Base-by-base conservation (phyloP, 2,329 filamentous ascomycete species). In the Curvularia lunata region DNA sequence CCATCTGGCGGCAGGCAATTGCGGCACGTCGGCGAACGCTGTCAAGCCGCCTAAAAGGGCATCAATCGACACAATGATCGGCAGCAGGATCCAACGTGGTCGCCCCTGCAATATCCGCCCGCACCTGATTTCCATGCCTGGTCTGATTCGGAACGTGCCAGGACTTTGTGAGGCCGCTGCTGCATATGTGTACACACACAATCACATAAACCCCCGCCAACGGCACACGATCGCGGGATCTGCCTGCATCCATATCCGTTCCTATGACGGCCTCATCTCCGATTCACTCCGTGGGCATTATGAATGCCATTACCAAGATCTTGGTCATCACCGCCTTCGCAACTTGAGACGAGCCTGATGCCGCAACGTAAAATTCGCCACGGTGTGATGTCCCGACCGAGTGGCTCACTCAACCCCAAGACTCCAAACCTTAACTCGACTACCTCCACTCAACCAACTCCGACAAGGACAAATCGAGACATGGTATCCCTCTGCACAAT, bases 391-490 rank as follows among this genome's bases (percentile, higher is more conserved):
- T 53, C 52, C 56, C 58, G 56, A 48, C 51, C 34, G 54, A 55
- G 28, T 47, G 55, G 51, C 48, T 51, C 58, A 54, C 7, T 48
- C 52, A 52, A 48, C 46, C 58, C 59, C 46, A 42, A 45, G 66
- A 67, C 65, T 56, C 46, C 43, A 45, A 69, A 69, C 65, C 59
- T 66, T 69, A 69, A 67, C 59, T 46, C 8, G 40, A 68, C 66
- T 52, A 41, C 34, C 41, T 42, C 40, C 21, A 67, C 59, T 46
- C 8, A 37, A 68, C 66, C 54, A 34, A 34, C 34, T 34, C 8
- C 9, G 32, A 46, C 18, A 32, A 13, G 12, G 13, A 32, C 13
- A 18, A 25, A 46, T 13, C 10, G n/a, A 30, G 10, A 10, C 9
- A 28, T 16, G 19, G 10, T 12, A 37, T 13, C 32, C 32, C 13